These are phyloP conservation scores for Aurifilum marmelostoma DNA, from an alignment of 2,329 filamentous ascomycete genomes.

Conservation along the genomic window DNA sequence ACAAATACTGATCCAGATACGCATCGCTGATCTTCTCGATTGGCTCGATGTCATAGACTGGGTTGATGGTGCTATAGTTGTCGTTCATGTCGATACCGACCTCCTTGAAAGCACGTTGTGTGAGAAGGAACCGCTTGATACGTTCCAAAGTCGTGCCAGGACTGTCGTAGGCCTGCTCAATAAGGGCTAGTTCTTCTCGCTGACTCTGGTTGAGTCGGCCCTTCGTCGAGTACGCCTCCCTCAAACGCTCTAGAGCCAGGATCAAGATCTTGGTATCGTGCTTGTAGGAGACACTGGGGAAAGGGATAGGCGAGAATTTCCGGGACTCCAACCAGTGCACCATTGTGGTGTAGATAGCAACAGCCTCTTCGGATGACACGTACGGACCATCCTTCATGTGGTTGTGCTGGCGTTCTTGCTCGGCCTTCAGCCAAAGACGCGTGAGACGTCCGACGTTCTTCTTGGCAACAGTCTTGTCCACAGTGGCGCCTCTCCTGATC, in stretches of 20 bases:
- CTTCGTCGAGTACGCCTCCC: constrained; percentile 97
- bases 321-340: constrained; percentile 98
- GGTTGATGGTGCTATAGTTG: constrained; percentile 99
- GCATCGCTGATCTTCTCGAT: constrained; percentile 99
- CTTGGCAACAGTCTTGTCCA: constrained; percentile 99
- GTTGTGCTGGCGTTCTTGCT: constrained; percentile 98
- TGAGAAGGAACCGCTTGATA: constrained; percentile 96
- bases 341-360: constrained; percentile 97
- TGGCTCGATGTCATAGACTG: constrained; percentile 97
- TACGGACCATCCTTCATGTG: constrained; percentile 99
- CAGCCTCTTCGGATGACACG: constrained; percentile 96
- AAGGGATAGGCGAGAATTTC: constrained; percentile 98
- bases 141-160: constrained; percentile 93
- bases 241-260: constrained; percentile 85
- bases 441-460: constrained; percentile 97
- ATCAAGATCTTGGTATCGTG: constrained; percentile 99
- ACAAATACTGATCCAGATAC: constrained; percentile 96
- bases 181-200: constrained; percentile 92
- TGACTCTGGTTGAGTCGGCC: constrained; percentile 96
- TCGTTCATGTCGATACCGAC: constrained; percentile 99
- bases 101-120: constrained; percentile 97
- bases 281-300: constrained; percentile 98
- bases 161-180: constrained; percentile 97
- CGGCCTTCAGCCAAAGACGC: constrained; percentile 93
- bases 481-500: constrained; percentile 92